Conservation (phyloP, 345 rosid species). For the Lepidium aucheri region DNA sequence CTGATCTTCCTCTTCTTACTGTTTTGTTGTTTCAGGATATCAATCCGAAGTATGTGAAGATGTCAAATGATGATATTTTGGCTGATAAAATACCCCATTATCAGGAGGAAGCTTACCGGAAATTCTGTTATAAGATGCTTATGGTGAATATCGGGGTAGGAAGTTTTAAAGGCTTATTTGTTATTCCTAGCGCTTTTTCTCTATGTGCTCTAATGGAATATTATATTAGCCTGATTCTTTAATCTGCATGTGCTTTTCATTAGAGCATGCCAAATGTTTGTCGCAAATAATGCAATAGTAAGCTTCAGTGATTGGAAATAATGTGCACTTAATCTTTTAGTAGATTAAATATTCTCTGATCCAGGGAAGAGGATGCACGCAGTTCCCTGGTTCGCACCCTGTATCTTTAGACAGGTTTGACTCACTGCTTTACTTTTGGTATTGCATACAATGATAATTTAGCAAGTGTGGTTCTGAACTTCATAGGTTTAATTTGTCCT, state of each 20-base stretch:
- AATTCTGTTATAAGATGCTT: constrained; percentile 66
- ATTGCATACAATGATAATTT: not conserved
- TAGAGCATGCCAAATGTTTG: not conserved
- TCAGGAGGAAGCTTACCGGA: constrained; percentile 53
- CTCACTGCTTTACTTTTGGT: constrained; percentile 9
- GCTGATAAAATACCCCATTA: constrained; percentile 89
- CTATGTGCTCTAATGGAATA: not conserved
- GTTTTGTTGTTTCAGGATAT: constrained; percentile 42
- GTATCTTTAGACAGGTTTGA: constrained; percentile 73
- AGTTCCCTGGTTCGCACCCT: constrained; percentile 84
- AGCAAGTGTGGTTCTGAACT: not conserved
- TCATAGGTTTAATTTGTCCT: not conserved
- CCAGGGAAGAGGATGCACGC: constrained; percentile 57
- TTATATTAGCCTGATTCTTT: not conserved
- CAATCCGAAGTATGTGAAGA: constrained; percentile 33
- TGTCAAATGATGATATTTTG: constrained; percentile 94
- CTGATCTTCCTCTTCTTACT: not conserved
- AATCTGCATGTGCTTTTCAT: not conserved
- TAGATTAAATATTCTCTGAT: constrained; percentile 10
- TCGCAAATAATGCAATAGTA: not conserved
- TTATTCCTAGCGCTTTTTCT: not conserved
- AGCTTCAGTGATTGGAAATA: not conserved
- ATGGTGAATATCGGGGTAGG: constrained; percentile 55
- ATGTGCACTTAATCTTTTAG: not conserved
- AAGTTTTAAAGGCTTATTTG: not conserved